Evolutionary conservation across 345 rosid genomes (phyloP), one percentile per base, ranked within the genome.

Genomic region (Eucalyptus curtisii): DNA sequence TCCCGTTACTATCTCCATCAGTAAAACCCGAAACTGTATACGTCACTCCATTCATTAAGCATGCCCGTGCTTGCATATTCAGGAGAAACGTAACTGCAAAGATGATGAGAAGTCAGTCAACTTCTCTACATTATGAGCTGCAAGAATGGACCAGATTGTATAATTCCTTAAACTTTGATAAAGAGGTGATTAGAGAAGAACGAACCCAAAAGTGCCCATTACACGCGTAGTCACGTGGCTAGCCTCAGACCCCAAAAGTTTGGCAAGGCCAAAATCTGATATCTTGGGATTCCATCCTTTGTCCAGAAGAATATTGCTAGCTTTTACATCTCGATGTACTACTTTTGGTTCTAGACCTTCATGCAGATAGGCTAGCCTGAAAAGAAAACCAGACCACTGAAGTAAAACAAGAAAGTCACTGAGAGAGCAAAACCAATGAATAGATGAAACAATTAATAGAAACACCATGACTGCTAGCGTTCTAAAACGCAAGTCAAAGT

Each of bases 271-370:
- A 53, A 97, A 97, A 92, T 97, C 99, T 33, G 99, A 97, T 85
- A 96, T 95, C 91, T 95, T 97, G 3, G 99, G 89, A 52, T 94
- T 96, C 99, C 99, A 96, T 85, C 95, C 95, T 87, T 64, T 95
- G 86, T 95, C 99, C 30, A 96, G 93, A 90, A 97, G 96, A 92
- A 97, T 96, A 89, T 97, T 95, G 90, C 99, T 96, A 37, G 99
- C 96, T 91, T 97, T 97, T 86, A 97, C 98, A 91, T 97, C 99
- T 24, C 98, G 97, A 82, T 97, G 99, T 90, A 96, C 99, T 85
- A 96, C 99, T 93, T 96, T 97, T 31, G 99, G 99, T 89, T 97
- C 98, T 89, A 97, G 95, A 68, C 99, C 99, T 92, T 96, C 99
- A 47, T 97, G 99, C 91, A 97, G 92, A 93, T 96, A 96, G n/a